These are phyloP conservation scores for Hemileccinum impolitum DNA, from an alignment of 768 basidiomycete species.

Conservation along the genomic window DNA sequence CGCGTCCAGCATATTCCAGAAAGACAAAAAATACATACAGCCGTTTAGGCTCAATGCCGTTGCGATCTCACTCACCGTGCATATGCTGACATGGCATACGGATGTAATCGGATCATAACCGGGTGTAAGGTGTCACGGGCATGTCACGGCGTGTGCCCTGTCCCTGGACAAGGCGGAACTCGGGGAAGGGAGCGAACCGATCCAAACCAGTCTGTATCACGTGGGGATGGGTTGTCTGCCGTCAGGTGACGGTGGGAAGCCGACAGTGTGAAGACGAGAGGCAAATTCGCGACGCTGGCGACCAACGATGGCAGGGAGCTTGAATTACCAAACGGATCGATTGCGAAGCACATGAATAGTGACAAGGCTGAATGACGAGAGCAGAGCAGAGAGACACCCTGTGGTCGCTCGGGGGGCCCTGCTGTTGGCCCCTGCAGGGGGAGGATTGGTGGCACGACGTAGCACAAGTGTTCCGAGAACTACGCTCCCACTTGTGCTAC, in stretches of 20 bases:
- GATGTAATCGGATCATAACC: background rate
- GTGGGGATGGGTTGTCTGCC: background rate
- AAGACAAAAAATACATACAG: background rate
- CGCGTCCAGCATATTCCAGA: background rate
- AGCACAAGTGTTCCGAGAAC: constrained; percentile 43
- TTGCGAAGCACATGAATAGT: too few species aligned
- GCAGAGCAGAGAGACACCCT: background rate
- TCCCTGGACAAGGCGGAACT: background rate
- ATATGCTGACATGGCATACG: background rate
- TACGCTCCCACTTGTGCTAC: constrained; percentile 41
- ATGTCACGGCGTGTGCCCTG: too few species aligned
- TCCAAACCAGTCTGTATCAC: constrained; percentile 1
- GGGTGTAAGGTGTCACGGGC: background rate
- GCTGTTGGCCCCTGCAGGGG: too few species aligned
- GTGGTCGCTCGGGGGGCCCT: too few species aligned
- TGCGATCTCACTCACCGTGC: background rate
- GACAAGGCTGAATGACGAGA: background rate
- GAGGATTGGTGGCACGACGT: constrained; percentile 9
- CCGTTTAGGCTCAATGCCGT: background rate
- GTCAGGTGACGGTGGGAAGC: constrained; percentile 7
- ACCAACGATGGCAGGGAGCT: background rate
- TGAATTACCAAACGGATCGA: background rate
- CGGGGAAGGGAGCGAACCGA: constrained; percentile 10
- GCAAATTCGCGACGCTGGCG: background rate
- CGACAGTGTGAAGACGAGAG: background rate